phyloP scores from a whole-genome alignment of 2,329 filamentous ascomycete species.

The Aspergillus fructus region DNA sequence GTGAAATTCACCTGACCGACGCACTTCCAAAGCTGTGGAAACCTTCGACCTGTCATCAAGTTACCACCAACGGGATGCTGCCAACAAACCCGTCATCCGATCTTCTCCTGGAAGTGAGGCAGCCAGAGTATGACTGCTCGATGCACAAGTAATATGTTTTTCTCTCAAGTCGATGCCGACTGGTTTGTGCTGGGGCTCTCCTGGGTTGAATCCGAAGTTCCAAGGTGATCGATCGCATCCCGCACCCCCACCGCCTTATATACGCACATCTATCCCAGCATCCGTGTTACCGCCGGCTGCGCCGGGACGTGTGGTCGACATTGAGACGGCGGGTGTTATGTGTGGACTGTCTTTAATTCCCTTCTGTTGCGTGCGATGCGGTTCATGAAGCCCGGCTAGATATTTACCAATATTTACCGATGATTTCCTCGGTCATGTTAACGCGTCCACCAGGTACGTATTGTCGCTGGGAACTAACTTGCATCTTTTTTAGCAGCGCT shows the following conservation, averaged over 20 bases:
- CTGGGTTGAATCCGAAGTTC: background rate
- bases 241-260: conserved; percentile 5
- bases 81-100: background rate
- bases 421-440: background rate
- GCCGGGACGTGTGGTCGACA: background rate
- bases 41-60: conserved; percentile 17
- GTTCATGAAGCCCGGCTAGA: background rate
- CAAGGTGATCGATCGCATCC: conserved; percentile 5
- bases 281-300: background rate
- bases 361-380: background rate
- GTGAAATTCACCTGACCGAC: background rate
- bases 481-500: background rate
- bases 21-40: conserved; percentile 2
- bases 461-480: background rate
- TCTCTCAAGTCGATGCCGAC: no score
- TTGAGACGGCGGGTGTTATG: background rate
- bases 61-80: conserved; percentile 6
- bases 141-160: background rate
- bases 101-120: background rate
- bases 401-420: background rate
- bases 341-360: background rate
- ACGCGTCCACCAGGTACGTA: background rate
- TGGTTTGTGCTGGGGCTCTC: background rate
- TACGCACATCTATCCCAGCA: background rate
- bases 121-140: background rate